Evolutionary conservation across 2,329 filamentous ascomycete genomes (phyloP), one percentile per base, ranked within the genome.

Genomic region (Diaporthe citriasiana): DNA sequence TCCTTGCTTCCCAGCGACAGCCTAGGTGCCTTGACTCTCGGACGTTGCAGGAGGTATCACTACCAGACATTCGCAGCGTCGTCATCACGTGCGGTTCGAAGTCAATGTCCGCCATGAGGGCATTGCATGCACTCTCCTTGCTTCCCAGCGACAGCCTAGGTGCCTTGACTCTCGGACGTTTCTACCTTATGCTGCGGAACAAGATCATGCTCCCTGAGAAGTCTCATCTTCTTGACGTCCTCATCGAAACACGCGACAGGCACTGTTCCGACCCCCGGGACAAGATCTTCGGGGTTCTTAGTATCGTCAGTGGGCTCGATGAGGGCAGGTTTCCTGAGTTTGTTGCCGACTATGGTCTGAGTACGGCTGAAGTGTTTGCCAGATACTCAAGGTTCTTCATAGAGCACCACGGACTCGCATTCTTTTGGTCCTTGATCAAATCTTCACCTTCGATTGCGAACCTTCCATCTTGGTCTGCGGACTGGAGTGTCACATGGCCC

Each of bases 361-460:
- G 33, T 4, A 59, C 35, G 2, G 33, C 55, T 40, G 22, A 38
- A 15, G 55, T 59, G 22, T 59, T 40, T 22, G 22, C 55, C 55
- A 8, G 6, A 22, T 59, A 59, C 55, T 59, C 55, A 22, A 38
- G 8, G 33, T 25, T 59, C 27, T 59, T 59, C 12, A 40, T 40
- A 25, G 33, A 38, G 22, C 19, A 38, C 8, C 55, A 59, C 33
- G 55, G 55, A 4, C 33, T 59, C 3, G 12, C 55, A 5, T 59
- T 59, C 22, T 59, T 59, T 25, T 59, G 55, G 55, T 59, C 55
- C 12, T 35, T 59, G 55, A 59, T 59, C 4, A 59, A 40, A 25
- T 59, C 33, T 22, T 4, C 33, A 17, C 55, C 33, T 22, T 33
- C 9, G 22, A 33, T 59, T 2, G 33, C 33, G 12, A 25, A 38